Percentiles rank a stretch among this genome's conserved stretches.
phyloP scores from a whole-genome alignment of 169 alveolate genomes.

The Eimeria sp. region DNA sequence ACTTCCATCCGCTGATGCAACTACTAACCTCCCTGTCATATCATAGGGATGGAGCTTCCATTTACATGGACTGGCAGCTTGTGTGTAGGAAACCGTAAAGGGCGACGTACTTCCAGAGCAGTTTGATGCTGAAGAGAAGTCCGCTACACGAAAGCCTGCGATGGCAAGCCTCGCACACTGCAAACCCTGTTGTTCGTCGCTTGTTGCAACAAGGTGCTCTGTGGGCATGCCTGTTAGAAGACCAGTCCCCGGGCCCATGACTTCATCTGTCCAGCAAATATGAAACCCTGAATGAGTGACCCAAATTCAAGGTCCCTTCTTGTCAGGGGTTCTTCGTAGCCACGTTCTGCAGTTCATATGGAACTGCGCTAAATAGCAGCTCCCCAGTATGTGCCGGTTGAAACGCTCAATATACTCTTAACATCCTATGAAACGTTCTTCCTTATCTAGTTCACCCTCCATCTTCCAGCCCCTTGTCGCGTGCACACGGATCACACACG shows the following conservation, averaged over 20 bases:
- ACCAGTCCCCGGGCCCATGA: background rate
- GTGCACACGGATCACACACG: background rate
- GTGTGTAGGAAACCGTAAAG: background rate
- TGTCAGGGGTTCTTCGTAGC: background rate
- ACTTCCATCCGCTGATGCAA: background rate
- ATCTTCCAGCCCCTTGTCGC: background rate
- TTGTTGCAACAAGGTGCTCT: background rate
- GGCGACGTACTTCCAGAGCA: background rate
- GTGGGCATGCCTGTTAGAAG: background rate
- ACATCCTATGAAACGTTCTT: background rate
- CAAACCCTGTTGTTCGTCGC: background rate
- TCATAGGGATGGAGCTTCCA: background rate
- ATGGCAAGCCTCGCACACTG: background rate
- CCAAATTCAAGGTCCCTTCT: too few relatives aligned
- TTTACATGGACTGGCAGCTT: background rate
- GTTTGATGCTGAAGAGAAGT: background rate
- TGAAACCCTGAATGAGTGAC: background rate
- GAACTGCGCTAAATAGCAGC: background rate
- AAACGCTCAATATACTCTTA: background rate
- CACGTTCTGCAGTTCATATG: background rate
- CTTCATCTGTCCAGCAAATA: background rate
- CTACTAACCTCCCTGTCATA: background rate
- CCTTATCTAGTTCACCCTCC: background rate
- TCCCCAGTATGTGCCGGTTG: background rate
- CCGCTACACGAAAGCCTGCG: background rate